Evolutionary conservation across 2,329 filamentous ascomycete species (phyloP).

Genomic region (Spiromastix sp.): DNA sequence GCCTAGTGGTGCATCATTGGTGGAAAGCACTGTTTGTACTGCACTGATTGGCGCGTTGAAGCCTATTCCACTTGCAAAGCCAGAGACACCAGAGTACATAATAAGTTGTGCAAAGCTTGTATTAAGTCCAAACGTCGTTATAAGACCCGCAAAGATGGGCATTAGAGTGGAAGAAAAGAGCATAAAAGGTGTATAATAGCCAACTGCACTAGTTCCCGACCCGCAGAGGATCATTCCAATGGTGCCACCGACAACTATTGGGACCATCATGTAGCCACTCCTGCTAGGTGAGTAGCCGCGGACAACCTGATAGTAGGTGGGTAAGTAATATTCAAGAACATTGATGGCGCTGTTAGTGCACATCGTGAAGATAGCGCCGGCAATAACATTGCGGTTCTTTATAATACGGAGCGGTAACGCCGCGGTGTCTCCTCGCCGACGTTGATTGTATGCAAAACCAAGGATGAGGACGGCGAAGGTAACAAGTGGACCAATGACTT

Average conservation of each 20-base stretch:
- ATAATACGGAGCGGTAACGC: conserved; percentile 24
- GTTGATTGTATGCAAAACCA: conserved; percentile 23
- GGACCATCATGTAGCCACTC: conserved; percentile 20
- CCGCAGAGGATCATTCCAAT: conserved; percentile 15
- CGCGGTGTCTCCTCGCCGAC: conserved; percentile 19
- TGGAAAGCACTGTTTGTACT: conserved; percentile 37
- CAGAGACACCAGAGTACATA: conserved; percentile 18
- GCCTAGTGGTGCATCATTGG: conserved; percentile 34
- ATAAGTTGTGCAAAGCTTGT: conserved; percentile 18
- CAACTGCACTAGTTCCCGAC: conserved; percentile 15
- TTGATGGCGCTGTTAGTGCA: background rate
- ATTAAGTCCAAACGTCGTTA: conserved; percentile 20
- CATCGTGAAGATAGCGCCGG: conserved; percentile 14
- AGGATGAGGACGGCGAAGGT: conserved; percentile 21
- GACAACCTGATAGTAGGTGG: conserved; percentile 27
- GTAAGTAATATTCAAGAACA: conserved; percentile 15
- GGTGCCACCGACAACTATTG: conserved; percentile 15
- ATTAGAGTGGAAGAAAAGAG: conserved; percentile 20
- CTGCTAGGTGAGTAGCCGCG: conserved; percentile 15
- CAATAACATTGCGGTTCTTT: conserved; percentile 15
- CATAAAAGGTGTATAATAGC: conserved; percentile 29
- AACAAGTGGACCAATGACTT: conserved; percentile 24
- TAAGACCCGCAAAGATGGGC: conserved; percentile 24
- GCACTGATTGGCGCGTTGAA: conserved; percentile 39
- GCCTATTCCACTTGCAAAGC: conserved; percentile 29